Evolutionary conservation across 1,139 yeast genomes (phyloP).

Genomic region (Geotrichum candidum): DNA sequence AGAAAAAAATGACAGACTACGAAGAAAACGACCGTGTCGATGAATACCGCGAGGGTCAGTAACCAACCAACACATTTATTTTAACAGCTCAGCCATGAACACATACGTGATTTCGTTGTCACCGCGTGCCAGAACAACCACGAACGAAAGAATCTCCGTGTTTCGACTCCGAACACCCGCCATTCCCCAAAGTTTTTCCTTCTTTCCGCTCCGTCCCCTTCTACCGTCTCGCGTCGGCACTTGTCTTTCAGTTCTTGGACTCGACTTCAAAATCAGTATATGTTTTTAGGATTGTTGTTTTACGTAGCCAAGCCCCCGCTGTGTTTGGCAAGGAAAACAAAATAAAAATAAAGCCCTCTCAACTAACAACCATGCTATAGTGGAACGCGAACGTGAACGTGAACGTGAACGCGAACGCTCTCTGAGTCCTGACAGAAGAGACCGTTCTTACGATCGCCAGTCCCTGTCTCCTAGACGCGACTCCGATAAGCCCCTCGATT

Average conservation of each 20-base stretch:
- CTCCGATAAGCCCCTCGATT: slow-evolving; percentile 10
- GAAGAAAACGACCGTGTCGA: slow-evolving; percentile 18
- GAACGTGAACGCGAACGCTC: slow-evolving; percentile 16
- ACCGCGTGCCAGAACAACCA: background rate
- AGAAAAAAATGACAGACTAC: slow-evolving; percentile 17
- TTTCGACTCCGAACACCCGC: background rate
- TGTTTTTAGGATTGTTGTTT: background rate
- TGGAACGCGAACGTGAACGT: background rate
- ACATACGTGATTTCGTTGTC: background rate
- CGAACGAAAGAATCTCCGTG: background rate
- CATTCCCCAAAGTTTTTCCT: background rate
- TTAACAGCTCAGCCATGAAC: background rate
- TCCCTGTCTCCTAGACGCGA: slow-evolving; percentile 26
- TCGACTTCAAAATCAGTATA: background rate
- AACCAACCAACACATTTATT: background rate
- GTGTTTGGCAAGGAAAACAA: background rate
- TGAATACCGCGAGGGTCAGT: slow-evolving; percentile 20
- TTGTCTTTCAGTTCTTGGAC: background rate
- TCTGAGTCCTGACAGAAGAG: slow-evolving; percentile 20
- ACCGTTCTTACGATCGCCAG: slow-evolving; percentile 25
- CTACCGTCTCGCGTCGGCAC: background rate
- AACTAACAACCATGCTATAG: background rate
- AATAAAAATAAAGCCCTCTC: background rate
- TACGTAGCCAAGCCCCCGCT: background rate
- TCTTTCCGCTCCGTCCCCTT: background rate